Evolutionary conservation across 257 asterid species (phyloP), one percentile per base, ranked within the genome.

Genomic region (Pogostemon cablin): DNA sequence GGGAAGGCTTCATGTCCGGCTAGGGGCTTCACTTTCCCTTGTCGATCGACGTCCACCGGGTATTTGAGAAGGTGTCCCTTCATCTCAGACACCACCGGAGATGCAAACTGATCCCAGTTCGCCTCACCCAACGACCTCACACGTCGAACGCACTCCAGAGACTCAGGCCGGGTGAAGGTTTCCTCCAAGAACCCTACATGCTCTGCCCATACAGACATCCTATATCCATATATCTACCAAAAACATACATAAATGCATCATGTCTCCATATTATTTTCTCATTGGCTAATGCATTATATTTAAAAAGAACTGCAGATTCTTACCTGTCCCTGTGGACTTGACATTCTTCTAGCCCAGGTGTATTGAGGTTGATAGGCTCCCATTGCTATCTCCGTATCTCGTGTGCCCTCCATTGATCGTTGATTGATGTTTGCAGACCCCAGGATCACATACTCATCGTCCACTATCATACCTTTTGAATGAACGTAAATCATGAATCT

Each of bases 161-260:
- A 86, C 67, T 95, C 98, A 0, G 99, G 96, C 53, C 82, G 72
- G 35, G 90, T 83, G 63, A 83, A 95, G 81, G 93, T 86, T 49
- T 95, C 98, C 80, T 95, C 99, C 53, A 91, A 67, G 35, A 84
- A 79, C 42, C 96, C 99, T 12, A 91, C 79, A 78, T 95, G 99
- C 83, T 95, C 99, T 0, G 99, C 99, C 99, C 99, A 95, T 42
- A 95, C 82, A 4, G 99, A 95, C 98, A 95, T 95, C 75, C 99
- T 79, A 68, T 91, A 95, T 72, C 95, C 98, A 63, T 91, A 86
- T 61, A 95, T 80, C 99, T 95, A 66, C 76, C 55, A 76, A 25
- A 25, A 25, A 25, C 32, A 25, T 20, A 20, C 32, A 25, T 25
- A 25, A 55, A 75, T 47, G 74, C 67, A 75, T 52, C 73, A 9